Percentiles rank a stretch among this genome's conserved stretches.
These are phyloP conservation scores for Maudiozyma serrabonitensis DNA, from an alignment of 805 yeast species.

Conservation along the genomic window DNA sequence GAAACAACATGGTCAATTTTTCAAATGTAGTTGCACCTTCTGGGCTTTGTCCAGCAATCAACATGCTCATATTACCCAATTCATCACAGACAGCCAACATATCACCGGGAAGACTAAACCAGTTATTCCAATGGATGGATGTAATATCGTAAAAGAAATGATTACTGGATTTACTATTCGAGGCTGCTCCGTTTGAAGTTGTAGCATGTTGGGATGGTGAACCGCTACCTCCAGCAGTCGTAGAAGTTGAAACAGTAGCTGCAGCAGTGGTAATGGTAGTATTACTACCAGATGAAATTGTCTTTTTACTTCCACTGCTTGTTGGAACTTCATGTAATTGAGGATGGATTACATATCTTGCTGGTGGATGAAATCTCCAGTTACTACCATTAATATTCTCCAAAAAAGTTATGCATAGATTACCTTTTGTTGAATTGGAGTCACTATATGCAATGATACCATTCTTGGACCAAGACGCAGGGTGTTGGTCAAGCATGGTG, in stretches of 20 bases:
- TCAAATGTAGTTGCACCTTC: slow-evolving; percentile 27
- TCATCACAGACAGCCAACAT: slow-evolving; percentile 76
- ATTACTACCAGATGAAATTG: not conserved
- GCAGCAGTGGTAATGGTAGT: not conserved
- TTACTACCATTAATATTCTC: slow-evolving; percentile 64
- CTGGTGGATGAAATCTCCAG: slow-evolving; percentile 61
- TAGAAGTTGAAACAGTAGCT: not conserved
- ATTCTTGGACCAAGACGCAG: slow-evolving; percentile 69
- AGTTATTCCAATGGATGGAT: slow-evolving; percentile 61
- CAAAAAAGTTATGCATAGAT: slow-evolving; percentile 52
- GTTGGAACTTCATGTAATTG: slow-evolving; percentile 19
- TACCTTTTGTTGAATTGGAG: slow-evolving; percentile 28
- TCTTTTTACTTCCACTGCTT: not conserved
- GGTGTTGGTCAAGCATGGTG: slow-evolving; percentile 12
- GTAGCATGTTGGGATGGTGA: not conserved
- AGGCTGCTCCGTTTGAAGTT: not conserved
- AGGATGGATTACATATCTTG: slow-evolving; percentile 26
- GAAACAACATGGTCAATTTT: slow-evolving; percentile 29
- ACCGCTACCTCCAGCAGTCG: slow-evolving; percentile 1
- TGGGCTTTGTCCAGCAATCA: slow-evolving; percentile 41
- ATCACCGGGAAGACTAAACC: slow-evolving; percentile 43
- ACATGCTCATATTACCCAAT: slow-evolving; percentile 53
- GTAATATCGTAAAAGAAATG: slow-evolving; percentile 31
- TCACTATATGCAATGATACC: slow-evolving; percentile 73
- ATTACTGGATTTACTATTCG: slow-evolving; percentile 14